phyloP scores from a whole-genome alignment of 2,329 filamentous ascomycete species.

The Teratosphaeria epicoccoides region DNA sequence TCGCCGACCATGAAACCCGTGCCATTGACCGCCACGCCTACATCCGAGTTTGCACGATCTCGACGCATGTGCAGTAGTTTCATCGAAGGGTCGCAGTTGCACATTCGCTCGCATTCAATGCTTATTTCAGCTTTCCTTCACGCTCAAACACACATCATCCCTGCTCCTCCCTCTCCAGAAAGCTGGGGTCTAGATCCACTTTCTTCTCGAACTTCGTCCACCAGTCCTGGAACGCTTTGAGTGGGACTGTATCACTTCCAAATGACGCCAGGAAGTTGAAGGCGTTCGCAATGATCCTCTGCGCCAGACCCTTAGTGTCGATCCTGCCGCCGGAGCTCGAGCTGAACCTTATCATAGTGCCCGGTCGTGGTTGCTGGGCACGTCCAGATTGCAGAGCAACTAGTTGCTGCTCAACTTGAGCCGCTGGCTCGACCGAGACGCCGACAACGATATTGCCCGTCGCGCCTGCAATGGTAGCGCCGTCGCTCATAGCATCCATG shows the following conservation, averaged over 20 bases:
- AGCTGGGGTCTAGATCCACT: slow-evolving; percentile 75
- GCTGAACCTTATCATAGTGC: slow-evolving; percentile 26
- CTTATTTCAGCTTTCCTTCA: too few species aligned
- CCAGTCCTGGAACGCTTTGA: slow-evolving; percentile 94
- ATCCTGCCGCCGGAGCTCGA: slow-evolving; percentile 27
- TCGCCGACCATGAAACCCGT: too few species aligned
- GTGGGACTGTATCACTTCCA: slow-evolving; percentile 78
- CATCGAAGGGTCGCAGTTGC: too few species aligned
- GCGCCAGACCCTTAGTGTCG: slow-evolving; percentile 69
- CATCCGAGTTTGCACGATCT: too few species aligned
- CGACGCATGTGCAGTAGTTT: background rate
- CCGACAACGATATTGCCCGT: slow-evolving; percentile 60
- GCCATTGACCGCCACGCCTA: too few species aligned
- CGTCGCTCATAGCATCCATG: slow-evolving; percentile 39
- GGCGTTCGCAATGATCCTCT: slow-evolving; percentile 90
- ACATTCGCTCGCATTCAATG: too few species aligned
- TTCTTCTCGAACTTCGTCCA: slow-evolving; percentile 92
- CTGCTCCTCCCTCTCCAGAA: slow-evolving; percentile 61
- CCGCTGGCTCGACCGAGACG: slow-evolving; percentile 67
- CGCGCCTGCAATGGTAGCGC: slow-evolving; percentile 13
- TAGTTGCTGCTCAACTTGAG: slow-evolving; percentile 60
- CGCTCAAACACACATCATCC: background rate
- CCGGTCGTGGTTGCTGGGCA: slow-evolving; percentile 19
- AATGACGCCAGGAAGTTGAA: slow-evolving; percentile 95
- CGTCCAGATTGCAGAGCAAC: slow-evolving; percentile 41